phyloP scores from a whole-genome alignment of 2,329 filamentous ascomycete genomes.

The Cercospora sp. region DNA sequence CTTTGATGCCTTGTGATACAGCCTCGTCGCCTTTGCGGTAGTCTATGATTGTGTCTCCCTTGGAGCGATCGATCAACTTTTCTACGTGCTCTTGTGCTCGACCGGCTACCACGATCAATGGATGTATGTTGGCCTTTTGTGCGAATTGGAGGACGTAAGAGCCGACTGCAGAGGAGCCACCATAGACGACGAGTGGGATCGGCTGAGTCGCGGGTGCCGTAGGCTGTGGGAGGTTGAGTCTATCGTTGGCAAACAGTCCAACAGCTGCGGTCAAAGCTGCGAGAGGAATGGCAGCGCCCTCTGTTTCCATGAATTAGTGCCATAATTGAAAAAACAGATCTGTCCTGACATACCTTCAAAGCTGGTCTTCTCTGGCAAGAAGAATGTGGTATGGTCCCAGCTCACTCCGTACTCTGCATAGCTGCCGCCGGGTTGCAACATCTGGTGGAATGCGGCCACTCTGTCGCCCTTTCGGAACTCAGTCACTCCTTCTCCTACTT shows the following conservation, averaged over 20 bases:
- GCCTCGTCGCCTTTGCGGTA: constrained; percentile 51
- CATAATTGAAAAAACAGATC: not conserved
- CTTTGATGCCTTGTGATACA: constrained; percentile 36
- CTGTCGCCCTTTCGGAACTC: constrained; percentile 61
- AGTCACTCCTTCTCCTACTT: constrained; percentile 56
- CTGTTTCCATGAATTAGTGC: constrained; percentile 21
- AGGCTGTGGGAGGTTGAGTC: constrained; percentile 46
- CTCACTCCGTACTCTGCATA: constrained; percentile 64
- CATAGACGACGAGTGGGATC: constrained; percentile 49
- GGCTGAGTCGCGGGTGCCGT: constrained; percentile 38
- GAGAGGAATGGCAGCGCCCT: constrained; percentile 49
- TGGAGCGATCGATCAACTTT: constrained; percentile 52
- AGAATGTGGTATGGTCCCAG: constrained; percentile 59
- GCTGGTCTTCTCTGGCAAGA: constrained; percentile 50
- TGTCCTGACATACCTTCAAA: constrained; percentile 50
- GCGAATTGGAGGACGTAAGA: constrained; percentile 61
- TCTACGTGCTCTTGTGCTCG: constrained; percentile 55
- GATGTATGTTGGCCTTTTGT: constrained; percentile 55
- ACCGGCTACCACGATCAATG: constrained; percentile 61
- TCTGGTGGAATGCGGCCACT: constrained; percentile 58
- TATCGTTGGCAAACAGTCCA: constrained; percentile 42
- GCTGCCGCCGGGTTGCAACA: constrained; percentile 52
- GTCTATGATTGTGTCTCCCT: constrained; percentile 61
- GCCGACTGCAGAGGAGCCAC: constrained; percentile 58
- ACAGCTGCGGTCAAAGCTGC: constrained; percentile 50